Evolutionary conservation across 345 rosid species (phyloP), one percentile per base, ranked within the genome.

Genomic region (Syzygium oleosum): DNA sequence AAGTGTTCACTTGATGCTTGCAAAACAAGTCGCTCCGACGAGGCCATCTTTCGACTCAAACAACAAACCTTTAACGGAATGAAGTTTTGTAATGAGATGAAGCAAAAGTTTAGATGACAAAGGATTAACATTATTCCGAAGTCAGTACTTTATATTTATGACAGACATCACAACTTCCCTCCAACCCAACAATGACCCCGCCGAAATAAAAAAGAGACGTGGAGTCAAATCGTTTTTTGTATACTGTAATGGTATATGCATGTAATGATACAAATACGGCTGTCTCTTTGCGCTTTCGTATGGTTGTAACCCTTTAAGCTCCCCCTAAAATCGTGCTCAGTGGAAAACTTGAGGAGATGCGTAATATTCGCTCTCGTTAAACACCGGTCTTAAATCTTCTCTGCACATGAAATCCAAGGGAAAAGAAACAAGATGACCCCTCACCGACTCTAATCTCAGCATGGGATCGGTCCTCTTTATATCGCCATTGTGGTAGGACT

Each of bases 281-380:
- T 73, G 4, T 21, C 27, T 31, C 38, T 61, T 61, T 27, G 23
- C 13, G 49, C 83, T 38, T 73, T 21, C 2, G 31, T 59, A 9
- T 73, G 46, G 21, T 22, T 22, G 83, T 73, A 73, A 73, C 8
- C 83, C 83, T 73, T 21, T 73, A 19, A 38, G 80, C 46, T 34
- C 80, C 80, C 80, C 58, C 25, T 9, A 73, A 38, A 41, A 38
- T 19, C 25, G 19, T 34, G 49, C 49, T 94, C 88, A 98, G 88
- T 98, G 94, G 87, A 98, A 98, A 92, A 98, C 99, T 89, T 96
- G 99, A 55, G 97, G 89, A 88, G 98, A 93, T 29, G 99, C 99
- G 88, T 98, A 98, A 90, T 93, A 98, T 91, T 96, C 99, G 87
- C 99, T 98, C 93, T 98, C 98, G 51, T 95, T 98, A 87, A 96